Conservation (phyloP, 208 protist species). For the Leishmania lainsoni region DNA sequence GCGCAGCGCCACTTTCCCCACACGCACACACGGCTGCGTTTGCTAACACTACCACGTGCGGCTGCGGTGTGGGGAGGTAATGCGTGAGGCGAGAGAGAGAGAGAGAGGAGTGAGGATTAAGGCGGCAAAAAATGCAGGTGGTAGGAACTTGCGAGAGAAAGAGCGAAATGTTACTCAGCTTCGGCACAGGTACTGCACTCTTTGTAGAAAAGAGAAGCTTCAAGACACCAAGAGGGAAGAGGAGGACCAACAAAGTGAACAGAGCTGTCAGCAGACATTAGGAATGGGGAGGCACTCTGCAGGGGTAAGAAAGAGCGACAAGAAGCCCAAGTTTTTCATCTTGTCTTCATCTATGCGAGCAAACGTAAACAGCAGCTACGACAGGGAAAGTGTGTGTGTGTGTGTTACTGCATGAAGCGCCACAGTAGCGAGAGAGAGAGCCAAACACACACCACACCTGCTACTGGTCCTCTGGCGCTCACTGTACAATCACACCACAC, state of each 20-base stretch:
- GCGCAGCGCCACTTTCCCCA: background rate
- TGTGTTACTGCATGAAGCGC: background rate
- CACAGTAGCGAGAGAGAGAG: background rate
- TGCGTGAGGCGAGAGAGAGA: background rate
- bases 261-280: background rate
- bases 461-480: too few species aligned
- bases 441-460: background rate
- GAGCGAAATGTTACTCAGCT: background rate
- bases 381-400: background rate
- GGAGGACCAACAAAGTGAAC: background rate
- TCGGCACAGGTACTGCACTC: background rate
- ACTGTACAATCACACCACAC: background rate
- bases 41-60: background rate
- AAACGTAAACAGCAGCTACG: background rate
- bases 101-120: background rate
- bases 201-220: background rate
- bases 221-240: slow-evolving; percentile 7
- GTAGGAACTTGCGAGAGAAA: background rate
- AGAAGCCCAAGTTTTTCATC: background rate
- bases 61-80: background rate
- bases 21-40: background rate
- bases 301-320: background rate
- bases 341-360: background rate
- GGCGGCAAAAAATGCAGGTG: background rate
- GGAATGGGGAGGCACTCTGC: background rate